Base-by-base conservation (phyloP, 1,139 yeast species). In the Blastobotrys arbuscula region DNA sequence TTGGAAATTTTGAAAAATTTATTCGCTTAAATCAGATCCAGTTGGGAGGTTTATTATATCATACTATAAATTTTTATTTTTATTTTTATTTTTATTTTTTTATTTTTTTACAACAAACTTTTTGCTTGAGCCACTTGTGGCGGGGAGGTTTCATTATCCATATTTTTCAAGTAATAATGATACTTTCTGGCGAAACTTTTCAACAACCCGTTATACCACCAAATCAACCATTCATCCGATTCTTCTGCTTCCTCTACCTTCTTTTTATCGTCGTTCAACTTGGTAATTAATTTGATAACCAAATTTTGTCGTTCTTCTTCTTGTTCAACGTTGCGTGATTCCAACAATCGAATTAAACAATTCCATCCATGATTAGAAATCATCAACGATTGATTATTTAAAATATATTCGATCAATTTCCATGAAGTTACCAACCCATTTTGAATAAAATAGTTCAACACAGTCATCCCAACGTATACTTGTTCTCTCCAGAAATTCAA, bases 401-500 rank as follows among this genome's bases (percentile, higher is more conserved):
- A 50, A 23, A 55, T 41, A 38, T 47, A 46, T 15, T 47, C 45
- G 37, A 55, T 44, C 10, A 58, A 47, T n/a, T 47, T 33, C 18
- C 44, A 42, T 10, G 54, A 55, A 21, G 58, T 45, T 3, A 63
- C 41, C 28, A 63, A 45, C 16, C 50, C 55, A 15, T 73, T 74
- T 49, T 76, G 79, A 53, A 77, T 76, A 60, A 83, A 75, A 53
- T 77, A 79, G 58, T 81, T 88, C 58, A 84, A 71, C 16, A 87
- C 80, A 56, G 87, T 72, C 55, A 78, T 82, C 1, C 88, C 90
- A 50, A 84, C 85, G 65, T 88, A 86, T 0, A 95, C 92, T 59
- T 85, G 88, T 53, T 78, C 78, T 47, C 78, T 74, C 96, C 97
- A 89, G 59, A 82, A 79, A 53, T 86, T 73, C 54, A 87, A 69